Percentiles rank a stretch among this genome's conserved stretches.
Conservation (phyloP, 805 yeast species). For the Lipomyces sp. region DNA sequence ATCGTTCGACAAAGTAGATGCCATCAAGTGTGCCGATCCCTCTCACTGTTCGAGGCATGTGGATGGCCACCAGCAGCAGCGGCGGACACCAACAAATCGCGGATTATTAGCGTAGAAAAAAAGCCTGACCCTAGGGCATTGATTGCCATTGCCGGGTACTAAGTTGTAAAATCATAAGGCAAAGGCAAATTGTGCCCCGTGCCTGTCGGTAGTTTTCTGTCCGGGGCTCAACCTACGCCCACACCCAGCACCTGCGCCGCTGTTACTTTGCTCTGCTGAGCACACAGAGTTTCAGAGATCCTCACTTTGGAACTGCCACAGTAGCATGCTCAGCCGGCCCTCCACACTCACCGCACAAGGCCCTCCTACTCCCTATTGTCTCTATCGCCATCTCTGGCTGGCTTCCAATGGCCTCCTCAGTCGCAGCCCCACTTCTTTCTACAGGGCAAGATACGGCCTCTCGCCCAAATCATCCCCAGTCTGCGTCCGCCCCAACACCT, state of each 20-base stretch:
- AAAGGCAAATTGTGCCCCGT: not conserved
- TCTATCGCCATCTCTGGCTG: not conserved
- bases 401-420: not conserved
- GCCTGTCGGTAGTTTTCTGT: not conserved
- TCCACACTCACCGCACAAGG: not conserved
- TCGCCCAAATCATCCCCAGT: conserved; percentile 1
- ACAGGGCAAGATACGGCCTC: not conserved
- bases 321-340: conserved; percentile 2
- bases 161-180: not conserved
- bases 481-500: conserved; percentile 7
- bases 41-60: no score
- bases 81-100: no score
- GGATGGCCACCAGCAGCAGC: no score
- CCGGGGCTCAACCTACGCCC: conserved; percentile 3
- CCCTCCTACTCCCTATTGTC: conserved; percentile 2
- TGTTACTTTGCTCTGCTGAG: not conserved
- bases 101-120: no score
- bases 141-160: no score
- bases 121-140: no score
- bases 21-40: no score
- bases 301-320: not conserved
- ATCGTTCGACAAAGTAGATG: no score
- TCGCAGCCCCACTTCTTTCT: not conserved
- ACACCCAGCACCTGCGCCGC: not conserved
- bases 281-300: not conserved